Evolutionary conservation across 257 asterid genomes (phyloP).

Genomic region (Handroanthus guayacan): DNA sequence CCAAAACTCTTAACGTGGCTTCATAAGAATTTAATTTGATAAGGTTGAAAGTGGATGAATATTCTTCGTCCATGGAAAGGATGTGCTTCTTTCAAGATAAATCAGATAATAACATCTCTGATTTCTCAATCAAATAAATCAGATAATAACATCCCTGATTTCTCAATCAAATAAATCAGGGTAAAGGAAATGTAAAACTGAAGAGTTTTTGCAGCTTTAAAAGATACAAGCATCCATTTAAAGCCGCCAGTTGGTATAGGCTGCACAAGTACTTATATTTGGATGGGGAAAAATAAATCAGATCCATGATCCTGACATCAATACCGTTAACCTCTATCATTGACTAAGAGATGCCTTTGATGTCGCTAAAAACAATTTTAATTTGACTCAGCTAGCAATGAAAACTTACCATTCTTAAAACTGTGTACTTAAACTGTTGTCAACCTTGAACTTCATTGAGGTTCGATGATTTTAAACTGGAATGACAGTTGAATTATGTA

Average conservation of each 20-base stretch:
- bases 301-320: slow-evolving; percentile 20
- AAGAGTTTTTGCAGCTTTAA: slow-evolving; percentile 9
- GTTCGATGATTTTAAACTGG: slow-evolving; percentile 1
- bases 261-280: slow-evolving; percentile 1
- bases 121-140: not conserved
- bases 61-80: not conserved
- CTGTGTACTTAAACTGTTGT: not conserved
- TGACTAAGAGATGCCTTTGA: slow-evolving; percentile 17
- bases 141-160: not conserved
- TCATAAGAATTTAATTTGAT: not conserved
- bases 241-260: slow-evolving; percentile 17
- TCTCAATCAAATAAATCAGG: not conserved
- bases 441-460: not conserved
- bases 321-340: not conserved
- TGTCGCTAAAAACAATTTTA: slow-evolving; percentile 3
- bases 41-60: not conserved
- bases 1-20: not conserved
- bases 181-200: not conserved
- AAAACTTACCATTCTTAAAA: not conserved
- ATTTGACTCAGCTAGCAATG: slow-evolving; percentile 2
- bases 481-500: not conserved
- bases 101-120: not conserved
- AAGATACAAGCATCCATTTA: not conserved
- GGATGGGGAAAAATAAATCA: not conserved
- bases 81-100: slow-evolving; percentile 1